Evolutionary conservation across 208 protist genomes (phyloP).

Genomic region (Vickermania ingenoplastis): DNA sequence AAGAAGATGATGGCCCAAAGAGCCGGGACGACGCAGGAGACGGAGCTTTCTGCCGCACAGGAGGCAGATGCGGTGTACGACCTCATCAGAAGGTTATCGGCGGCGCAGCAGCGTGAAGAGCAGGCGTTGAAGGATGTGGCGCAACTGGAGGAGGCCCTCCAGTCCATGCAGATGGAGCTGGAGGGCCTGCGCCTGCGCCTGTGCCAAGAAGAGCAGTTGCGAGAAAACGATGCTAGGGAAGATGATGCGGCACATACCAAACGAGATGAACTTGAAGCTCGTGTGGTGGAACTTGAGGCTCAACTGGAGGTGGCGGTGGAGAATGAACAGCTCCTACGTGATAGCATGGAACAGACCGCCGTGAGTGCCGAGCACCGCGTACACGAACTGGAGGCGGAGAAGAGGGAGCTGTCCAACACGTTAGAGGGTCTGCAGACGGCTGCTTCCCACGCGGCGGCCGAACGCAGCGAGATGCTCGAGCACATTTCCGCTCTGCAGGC

Average conservation of each 20-base stretch:
- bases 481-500: background rate
- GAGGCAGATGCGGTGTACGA: too few relatives aligned
- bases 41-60: too few relatives aligned
- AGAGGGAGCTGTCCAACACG: background rate
- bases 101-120: too few relatives aligned
- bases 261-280: too few relatives aligned
- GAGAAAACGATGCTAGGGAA: too few relatives aligned
- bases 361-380: background rate
- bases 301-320: too few relatives aligned
- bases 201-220: too few relatives aligned
- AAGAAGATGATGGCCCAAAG: background rate
- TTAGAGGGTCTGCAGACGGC: conserved; percentile 3
- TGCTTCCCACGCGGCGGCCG: too few relatives aligned
- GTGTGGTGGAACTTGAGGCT: background rate
- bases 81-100: too few relatives aligned
- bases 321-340: background rate
- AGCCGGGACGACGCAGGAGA: too few relatives aligned
- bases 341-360: background rate
- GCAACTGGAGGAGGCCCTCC: background rate
- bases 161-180: background rate
- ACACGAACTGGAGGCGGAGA: background rate
- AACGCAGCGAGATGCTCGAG: background rate
- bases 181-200: background rate
- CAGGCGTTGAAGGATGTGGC: background rate
- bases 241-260: too few relatives aligned